These are phyloP conservation scores for Vanderwaltozyma tropicalis DNA, from an alignment of 805 yeast genomes.

Conservation along the genomic window DNA sequence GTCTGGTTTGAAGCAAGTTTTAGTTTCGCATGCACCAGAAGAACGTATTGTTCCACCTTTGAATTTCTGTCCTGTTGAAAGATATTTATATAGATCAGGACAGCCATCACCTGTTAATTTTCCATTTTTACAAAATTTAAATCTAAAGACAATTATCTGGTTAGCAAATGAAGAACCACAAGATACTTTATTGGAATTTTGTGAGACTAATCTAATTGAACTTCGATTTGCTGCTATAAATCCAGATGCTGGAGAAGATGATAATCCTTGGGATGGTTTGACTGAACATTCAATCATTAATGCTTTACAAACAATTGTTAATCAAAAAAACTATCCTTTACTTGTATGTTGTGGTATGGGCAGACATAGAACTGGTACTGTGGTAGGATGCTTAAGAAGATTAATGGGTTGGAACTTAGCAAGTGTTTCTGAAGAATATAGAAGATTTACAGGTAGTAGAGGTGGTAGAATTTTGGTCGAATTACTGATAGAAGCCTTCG, in stretches of 20 bases:
- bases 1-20: conserved; percentile 20
- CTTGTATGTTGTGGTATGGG: conserved; percentile 98
- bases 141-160: conserved; percentile 80
- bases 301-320: conserved; percentile 67
- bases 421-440: conserved; percentile 81
- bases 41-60: conserved; percentile 81
- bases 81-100: conserved; percentile 77
- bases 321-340: conserved; percentile 69
- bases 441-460: conserved; percentile 84
- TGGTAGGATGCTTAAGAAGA: conserved; percentile 84
- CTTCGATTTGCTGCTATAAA: conserved; percentile 76
- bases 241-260: conserved; percentile 59
- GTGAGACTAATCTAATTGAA: conserved; percentile 58
- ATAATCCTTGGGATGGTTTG: conserved; percentile 93
- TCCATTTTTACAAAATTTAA: conserved; percentile 65
- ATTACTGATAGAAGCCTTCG: conserved; percentile 59
- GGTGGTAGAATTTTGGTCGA: conserved; percentile 93
- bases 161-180: conserved; percentile 92
- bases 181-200: conserved; percentile 75
- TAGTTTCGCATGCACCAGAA: conserved; percentile 44
- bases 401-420: conserved; percentile 98
- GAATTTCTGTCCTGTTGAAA: conserved; percentile 91
- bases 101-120: conserved; percentile 93
- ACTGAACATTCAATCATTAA: conserved; percentile 71
- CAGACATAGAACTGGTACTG: conserved; percentile 93